Evolutionary conservation across 2,329 filamentous ascomycete genomes (phyloP).

Genomic region (Ophiocordyceps camponoti-saundersi): DNA sequence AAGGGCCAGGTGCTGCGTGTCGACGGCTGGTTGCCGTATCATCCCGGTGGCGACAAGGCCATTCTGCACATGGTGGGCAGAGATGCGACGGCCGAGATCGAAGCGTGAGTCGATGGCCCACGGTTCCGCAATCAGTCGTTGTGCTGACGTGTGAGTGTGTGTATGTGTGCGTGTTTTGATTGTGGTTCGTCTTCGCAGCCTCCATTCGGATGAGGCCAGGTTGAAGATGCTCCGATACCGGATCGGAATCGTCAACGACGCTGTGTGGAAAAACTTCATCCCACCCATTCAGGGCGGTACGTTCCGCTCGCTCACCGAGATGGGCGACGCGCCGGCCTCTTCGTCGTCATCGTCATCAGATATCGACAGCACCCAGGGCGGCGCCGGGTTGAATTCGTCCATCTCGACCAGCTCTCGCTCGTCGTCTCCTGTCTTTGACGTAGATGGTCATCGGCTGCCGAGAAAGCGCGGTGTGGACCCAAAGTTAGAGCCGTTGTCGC

Average conservation of each 20-base stretch:
- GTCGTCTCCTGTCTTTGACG: conserved; percentile 33
- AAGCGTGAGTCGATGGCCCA: conserved; percentile 43
- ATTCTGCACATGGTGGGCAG: conserved; percentile 87
- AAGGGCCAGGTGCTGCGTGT: conserved; percentile 70
- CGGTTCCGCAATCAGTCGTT: conserved; percentile 5
- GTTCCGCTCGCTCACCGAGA: conserved; percentile 36
- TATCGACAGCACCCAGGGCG: conserved; percentile 5
- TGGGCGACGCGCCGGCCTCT: conserved; percentile 13
- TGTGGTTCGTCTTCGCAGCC: conserved; percentile 24
- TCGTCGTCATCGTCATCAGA: background rate
- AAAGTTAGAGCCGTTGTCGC: background rate
- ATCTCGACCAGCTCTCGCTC: conserved; percentile 36
- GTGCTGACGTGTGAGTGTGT: background rate
- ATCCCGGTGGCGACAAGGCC: conserved; percentile 81
- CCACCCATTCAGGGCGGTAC: conserved; percentile 83
- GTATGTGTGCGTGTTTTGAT: no score
- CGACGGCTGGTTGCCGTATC: conserved; percentile 75
- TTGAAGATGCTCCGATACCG: conserved; percentile 65
- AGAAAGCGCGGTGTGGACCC: conserved; percentile 34
- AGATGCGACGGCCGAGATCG: conserved; percentile 89
- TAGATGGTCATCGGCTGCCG: conserved; percentile 8
- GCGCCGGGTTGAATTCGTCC: conserved; percentile 8
- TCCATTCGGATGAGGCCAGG: conserved; percentile 68
- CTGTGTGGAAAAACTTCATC: conserved; percentile 66
- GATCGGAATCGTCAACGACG: conserved; percentile 64